Evolutionary conservation across 2,329 filamentous ascomycete species (phyloP).

Genomic region (Hypomyces perniciosus): DNA sequence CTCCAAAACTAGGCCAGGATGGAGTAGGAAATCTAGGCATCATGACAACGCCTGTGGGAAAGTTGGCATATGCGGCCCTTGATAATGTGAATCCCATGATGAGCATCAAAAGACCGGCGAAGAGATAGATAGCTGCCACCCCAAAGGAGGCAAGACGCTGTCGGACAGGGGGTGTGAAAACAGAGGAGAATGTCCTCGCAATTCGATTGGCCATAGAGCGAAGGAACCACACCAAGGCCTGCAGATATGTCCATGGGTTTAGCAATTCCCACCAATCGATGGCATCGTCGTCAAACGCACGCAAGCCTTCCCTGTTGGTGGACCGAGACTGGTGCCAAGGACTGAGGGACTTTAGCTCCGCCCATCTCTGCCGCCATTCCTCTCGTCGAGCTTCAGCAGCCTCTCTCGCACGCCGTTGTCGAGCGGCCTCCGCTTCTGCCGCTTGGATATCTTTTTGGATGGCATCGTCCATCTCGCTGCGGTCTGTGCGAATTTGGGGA

Average conservation of each 20-base stretch:
- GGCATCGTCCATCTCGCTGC: slow-evolving; percentile 20
- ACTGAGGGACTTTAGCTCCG: slow-evolving; percentile 16
- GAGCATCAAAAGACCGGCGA: background rate
- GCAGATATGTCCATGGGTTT: slow-evolving; percentile 27
- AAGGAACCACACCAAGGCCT: slow-evolving; percentile 20
- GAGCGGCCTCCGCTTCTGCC: slow-evolving; percentile 10
- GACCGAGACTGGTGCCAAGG: background rate
- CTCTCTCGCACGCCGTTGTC: slow-evolving; percentile 5
- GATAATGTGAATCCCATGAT: background rate
- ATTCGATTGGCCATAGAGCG: slow-evolving; percentile 17
- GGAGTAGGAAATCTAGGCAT: slow-evolving; percentile 1
- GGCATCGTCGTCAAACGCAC: slow-evolving; percentile 11
- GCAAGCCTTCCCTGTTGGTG: slow-evolving; percentile 6
- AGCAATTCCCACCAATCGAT: slow-evolving; percentile 22
- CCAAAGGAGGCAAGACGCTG: slow-evolving; percentile 11
- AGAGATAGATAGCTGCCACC: background rate
- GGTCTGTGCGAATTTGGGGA: slow-evolving; percentile 8
- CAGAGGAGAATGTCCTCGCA: slow-evolving; percentile 11
- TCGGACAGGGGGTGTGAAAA: slow-evolving; percentile 11
- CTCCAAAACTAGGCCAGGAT: background rate
- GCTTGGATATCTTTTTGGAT: slow-evolving; percentile 19
- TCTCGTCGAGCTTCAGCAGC: slow-evolving; percentile 4
- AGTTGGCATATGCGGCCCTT: slow-evolving; percentile 1
- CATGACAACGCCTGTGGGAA: background rate
- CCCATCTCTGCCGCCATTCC: slow-evolving; percentile 17